Evolutionary conservation across 148 eudicot genomes (phyloP).

Genomic region (Rhododendron molle): DNA sequence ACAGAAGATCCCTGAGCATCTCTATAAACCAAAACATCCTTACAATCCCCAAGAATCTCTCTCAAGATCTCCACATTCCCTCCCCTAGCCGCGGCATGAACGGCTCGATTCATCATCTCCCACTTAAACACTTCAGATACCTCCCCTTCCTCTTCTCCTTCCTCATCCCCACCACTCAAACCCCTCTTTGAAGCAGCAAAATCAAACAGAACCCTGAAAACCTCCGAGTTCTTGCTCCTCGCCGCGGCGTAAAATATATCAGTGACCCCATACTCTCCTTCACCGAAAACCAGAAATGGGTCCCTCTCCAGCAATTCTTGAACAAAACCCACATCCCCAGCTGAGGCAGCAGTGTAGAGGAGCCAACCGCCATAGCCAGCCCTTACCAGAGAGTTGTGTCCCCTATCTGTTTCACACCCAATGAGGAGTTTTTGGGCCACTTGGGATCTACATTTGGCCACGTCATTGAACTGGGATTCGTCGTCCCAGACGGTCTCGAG

Average conservation of each 20-base stretch:
- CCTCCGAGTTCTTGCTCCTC: conserved; percentile 55
- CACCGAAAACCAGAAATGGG: conserved; percentile 58
- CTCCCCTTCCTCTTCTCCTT: conserved; percentile 18
- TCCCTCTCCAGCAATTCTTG: conserved; percentile 53
- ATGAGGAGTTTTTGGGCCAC: conserved; percentile 52
- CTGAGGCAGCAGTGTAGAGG: conserved; percentile 78
- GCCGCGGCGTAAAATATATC: conserved; percentile 78
- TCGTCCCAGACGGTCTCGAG: conserved; percentile 88
- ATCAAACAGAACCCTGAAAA: conserved; percentile 55
- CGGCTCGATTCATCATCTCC: conserved; percentile 65
- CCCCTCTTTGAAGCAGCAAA: conserved; percentile 22
- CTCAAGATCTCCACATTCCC: conserved; percentile 62
- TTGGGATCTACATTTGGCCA: conserved; percentile 48
- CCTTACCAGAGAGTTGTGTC: conserved; percentile 48
- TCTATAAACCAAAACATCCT: conserved; percentile 58
- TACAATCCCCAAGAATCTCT: conserved; percentile 45
- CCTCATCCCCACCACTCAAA: conserved; percentile 6
- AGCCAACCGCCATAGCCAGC: conserved; percentile 93
- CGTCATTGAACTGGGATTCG: conserved; percentile 25
- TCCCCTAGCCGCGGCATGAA: conserved; percentile 76
- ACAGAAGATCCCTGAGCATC: conserved; percentile 66
- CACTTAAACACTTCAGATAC: conserved; percentile 23
- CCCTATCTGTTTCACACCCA: conserved; percentile 37
- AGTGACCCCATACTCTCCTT: conserved; percentile 74
- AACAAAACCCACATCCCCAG: conserved; percentile 66